Base-by-base conservation (phyloP, 2,329 filamentous ascomycete genomes). In the Cercospora sp. region DNA sequence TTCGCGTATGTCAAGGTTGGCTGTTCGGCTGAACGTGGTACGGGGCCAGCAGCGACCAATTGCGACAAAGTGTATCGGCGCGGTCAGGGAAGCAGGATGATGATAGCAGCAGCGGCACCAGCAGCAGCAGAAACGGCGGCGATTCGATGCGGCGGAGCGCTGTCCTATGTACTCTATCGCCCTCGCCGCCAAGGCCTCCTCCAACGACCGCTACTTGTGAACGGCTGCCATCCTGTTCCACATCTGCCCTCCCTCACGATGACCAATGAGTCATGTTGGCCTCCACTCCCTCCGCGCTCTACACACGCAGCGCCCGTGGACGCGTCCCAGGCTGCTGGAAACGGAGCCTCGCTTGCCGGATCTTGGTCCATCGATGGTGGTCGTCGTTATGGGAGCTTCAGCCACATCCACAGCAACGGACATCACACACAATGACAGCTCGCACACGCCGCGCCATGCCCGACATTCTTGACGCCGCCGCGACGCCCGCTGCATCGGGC, bases 241-340 rank as follows among this genome's bases (percentile, higher is more conserved):
- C 57, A 55, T 58, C 31, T 42, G 45, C 39, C 51, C 30, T 60
- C 57, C 64, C 55, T 61, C 58, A 60, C 63, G 63, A 69, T 69
- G 69, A 69, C 67, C 63, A 68, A 64, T 71, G 70, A 71, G 63
- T 71, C 70, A 71, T 67, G 63, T 66, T 64, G 31, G 65, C 65
- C 65, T 57, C n/a, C 69, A 66, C 39, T 66, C 69, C 53, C 53
- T 64, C 68, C 62, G 51, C 58, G 53, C 36, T 58, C 18, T 13
- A n/a, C 16, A n/a, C 36, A 26, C 45, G 20, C 36, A 42, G 36
- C 36, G 36, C 36, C 36, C 36, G 16, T 42, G 36, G 36, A 42
- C 36, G 36, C 63, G 58, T 60, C 67, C 70, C 70, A 68, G 67
- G 58, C 67, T 45, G 67, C 61, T 65, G 70, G 70, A 69, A 48